Conservation (phyloP, 2,329 filamentous ascomycete species). For the Fusarium nematophilum region DNA sequence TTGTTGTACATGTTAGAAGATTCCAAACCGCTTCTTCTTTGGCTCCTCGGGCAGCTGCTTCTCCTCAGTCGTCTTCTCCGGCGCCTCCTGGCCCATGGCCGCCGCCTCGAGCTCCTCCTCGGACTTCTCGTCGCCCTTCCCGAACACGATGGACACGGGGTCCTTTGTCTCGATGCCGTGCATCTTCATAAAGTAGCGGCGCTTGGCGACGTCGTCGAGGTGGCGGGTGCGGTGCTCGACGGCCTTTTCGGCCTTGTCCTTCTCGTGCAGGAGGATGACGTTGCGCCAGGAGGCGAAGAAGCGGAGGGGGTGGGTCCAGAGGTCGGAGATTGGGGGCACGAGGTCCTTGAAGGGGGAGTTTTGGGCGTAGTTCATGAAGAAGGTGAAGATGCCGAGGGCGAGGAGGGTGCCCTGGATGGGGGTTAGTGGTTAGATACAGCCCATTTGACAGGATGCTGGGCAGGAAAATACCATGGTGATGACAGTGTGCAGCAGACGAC, state of each 20-base stretch:
- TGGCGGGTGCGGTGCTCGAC: constrained; percentile 77
- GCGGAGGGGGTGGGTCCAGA: constrained; percentile 75
- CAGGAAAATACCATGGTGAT: constrained; percentile 78
- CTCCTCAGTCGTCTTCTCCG: constrained; percentile 41
- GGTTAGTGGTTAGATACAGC: constrained; percentile 22
- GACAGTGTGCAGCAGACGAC: constrained; percentile 78
- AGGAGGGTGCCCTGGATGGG: constrained; percentile 70
- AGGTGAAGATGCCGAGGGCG: constrained; percentile 76
- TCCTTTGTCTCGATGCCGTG: constrained; percentile 80
- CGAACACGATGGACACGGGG: constrained; percentile 61
- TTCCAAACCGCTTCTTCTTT: constrained; percentile 85
- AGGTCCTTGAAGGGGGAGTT: constrained; percentile 84
- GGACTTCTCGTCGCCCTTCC: constrained; percentile 50
- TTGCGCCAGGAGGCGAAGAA: constrained; percentile 74
- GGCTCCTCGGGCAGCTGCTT: constrained; percentile 45
- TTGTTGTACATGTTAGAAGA: constrained; percentile 75
- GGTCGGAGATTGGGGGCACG: constrained; percentile 76
- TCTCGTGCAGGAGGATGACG: constrained; percentile 81
- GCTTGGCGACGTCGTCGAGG: constrained; percentile 88
- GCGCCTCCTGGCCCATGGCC: constrained; percentile 51
- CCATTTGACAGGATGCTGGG: not conserved
- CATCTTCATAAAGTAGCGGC: constrained; percentile 84
- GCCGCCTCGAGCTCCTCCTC: constrained; percentile 51
- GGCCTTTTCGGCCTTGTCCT: constrained; percentile 75
- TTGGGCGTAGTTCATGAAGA: constrained; percentile 80